A percentile compares a stretch with the other conserved stretches of the same genome.
phyloP scores from a whole-genome alignment of 192 early-diverging fungal genomes.

The Entomortierella lignicola region DNA sequence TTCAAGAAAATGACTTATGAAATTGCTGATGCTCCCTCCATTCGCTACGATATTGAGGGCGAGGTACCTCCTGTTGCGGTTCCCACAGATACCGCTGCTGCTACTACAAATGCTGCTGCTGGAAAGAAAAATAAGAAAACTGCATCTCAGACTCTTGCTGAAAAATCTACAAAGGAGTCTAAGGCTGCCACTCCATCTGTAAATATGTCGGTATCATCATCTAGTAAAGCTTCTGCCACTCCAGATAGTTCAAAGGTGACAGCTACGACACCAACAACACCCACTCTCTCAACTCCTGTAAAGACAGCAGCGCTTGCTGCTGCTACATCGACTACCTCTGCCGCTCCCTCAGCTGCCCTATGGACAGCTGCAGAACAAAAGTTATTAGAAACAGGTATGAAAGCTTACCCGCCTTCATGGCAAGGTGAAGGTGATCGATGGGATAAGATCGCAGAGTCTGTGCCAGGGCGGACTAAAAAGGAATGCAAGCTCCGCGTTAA shows the following conservation, averaged over 20 bases:
- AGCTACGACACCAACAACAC: slow-evolving; percentile 5
- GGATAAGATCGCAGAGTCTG: slow-evolving; percentile 70
- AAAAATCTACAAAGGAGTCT: not conserved
- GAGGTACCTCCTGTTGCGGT: slow-evolving; percentile 20
- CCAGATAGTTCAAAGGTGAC: not conserved
- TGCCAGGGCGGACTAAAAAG: slow-evolving; percentile 70
- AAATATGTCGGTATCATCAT: not conserved
- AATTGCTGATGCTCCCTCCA: slow-evolving; percentile 57
- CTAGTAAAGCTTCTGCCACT: not conserved
- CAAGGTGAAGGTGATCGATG: slow-evolving; percentile 70
- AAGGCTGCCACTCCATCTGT: not conserved
- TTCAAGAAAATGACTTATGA: slow-evolving; percentile 46
- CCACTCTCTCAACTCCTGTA: not conserved
- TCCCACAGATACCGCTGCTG: not conserved
- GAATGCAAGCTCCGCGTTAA: slow-evolving; percentile 74
- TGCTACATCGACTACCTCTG: slow-evolving; percentile 11
- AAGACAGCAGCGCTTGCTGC: slow-evolving; percentile 36
- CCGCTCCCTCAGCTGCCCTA: slow-evolving; percentile 47
- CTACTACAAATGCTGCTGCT: not conserved
- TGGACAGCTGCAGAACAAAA: slow-evolving; percentile 69
- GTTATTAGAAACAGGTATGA: slow-evolving; percentile 67
- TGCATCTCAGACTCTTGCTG: not conserved
- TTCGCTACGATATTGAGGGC: slow-evolving; percentile 59
- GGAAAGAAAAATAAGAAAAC: slow-evolving; percentile 11
- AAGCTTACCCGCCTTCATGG: slow-evolving; percentile 67